Base-by-base conservation (phyloP, 2,329 filamentous ascomycete species). In the Drechslerella dactyloides region DNA sequence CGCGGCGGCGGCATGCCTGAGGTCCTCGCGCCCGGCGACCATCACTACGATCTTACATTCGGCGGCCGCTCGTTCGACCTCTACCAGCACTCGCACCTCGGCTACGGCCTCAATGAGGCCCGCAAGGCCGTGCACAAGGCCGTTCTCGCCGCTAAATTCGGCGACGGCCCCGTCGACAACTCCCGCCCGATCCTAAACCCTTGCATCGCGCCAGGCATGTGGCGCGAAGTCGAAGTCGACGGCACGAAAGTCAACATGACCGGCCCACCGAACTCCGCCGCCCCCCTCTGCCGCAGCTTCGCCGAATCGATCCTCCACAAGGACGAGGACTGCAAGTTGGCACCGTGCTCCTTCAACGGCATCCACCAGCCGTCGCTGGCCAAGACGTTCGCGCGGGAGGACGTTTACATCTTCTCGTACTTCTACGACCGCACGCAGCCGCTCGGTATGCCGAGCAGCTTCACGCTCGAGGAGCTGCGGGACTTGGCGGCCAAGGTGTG, bases 331-430 rank as follows among this genome's bases (percentile, higher is more conserved):
- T 99, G 94, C 83, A 84, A 84, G 74, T 82, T 97, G 54, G 85
- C 90, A 0, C 94, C 94, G n/a, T 99, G 94, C 83, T 96, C 94
- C 1, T 99, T 99, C 87, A 96, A 96, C 80, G 94, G 94, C 74
- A 87, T 99, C 30, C 91, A 99, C 82, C 94, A 99, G 81, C 94
- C 94, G 8, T 89, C 90, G 21, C 85, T 99, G 53, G 88, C 87
- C 76, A 96, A 96, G 84, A 99, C 94, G 0, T 99, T 99, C 78
- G 83, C 90, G 24, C 85, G 85, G 74, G 93, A 97, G 81, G 93
- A 97, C 77, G 87, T 97, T 42, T 99, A 93, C 82, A 91, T 97
- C 76, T 93, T 99, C 81, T 96, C 91, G 30, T 99, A 96, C 85
- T 99, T 99, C 82, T 97, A 90, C 82, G 94, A 99, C 83, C 93